These are phyloP conservation scores for Prunus padus DNA, from an alignment of 306 rosid species.

Conservation along the genomic window DNA sequence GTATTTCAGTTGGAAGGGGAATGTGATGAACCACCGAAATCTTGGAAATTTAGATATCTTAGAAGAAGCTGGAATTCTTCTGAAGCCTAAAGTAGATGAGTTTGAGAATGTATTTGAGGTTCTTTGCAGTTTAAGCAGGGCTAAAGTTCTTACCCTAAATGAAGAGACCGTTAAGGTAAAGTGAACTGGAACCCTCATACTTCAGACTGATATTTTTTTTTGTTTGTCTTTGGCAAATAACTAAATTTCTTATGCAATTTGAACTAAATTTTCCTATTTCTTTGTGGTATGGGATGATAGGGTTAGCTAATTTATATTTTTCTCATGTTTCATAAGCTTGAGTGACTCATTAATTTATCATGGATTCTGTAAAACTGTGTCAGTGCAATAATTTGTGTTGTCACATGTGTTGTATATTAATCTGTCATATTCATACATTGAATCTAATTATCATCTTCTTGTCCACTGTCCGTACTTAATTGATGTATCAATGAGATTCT, in stretches of 20 bases:
- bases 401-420: too few relatives aligned
- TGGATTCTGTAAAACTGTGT: too few relatives aligned
- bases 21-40: neutral
- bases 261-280: neutral
- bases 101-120: neutral
- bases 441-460: too few relatives aligned
- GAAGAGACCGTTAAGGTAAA: neutral
- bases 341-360: too few relatives aligned
- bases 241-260: neutral
- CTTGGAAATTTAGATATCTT: neutral
- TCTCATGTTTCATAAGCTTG: neutral
- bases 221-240: neutral
- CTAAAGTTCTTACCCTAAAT: neutral
- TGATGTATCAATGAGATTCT: too few relatives aligned
- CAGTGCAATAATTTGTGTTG: too few relatives aligned
- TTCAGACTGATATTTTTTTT: too few relatives aligned
- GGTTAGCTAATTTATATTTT: neutral
- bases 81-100: neutral
- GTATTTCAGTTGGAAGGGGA: neutral
- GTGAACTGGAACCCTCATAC: too few relatives aligned
- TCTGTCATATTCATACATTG: too few relatives aligned
- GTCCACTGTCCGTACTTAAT: too few relatives aligned
- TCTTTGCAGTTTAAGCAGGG: neutral
- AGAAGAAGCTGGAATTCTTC: neutral
- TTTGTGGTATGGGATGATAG: neutral